phyloP scores from a whole-genome alignment of 441 rosid species.

The Gossypium gossypioides region DNA sequence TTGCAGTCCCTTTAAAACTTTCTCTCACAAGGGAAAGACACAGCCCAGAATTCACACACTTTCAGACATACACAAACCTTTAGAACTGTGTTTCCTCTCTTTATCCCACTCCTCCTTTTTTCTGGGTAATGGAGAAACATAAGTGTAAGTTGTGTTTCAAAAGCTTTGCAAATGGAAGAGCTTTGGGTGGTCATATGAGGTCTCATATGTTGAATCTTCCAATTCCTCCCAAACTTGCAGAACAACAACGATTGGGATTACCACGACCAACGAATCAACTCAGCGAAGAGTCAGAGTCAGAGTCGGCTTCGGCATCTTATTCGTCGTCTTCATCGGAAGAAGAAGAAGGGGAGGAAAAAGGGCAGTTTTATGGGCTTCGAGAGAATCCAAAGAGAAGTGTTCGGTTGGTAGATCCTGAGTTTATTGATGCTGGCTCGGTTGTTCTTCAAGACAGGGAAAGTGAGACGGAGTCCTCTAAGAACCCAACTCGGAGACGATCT shows the following conservation, averaged over 20 bases:
- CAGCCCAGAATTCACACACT: conserved; percentile 14
- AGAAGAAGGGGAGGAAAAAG: conserved; percentile 22
- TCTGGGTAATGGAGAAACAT: conserved; percentile 50
- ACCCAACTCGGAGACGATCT: conserved; percentile 59
- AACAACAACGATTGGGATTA: conserved; percentile 6
- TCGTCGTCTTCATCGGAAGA: conserved; percentile 20
- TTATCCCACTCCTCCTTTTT: background rate
- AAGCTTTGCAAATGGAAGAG: conserved; percentile 61
- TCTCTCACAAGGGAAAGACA: conserved; percentile 13
- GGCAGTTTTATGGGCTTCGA: conserved; percentile 32
- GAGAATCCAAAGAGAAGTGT: conserved; percentile 58
- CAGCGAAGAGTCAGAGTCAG: conserved; percentile 29
- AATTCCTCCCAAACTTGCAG: conserved; percentile 23
- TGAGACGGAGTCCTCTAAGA: conserved; percentile 80
- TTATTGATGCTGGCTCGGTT: conserved; percentile 43
- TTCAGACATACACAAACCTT: background rate
- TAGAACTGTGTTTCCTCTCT: background rate
- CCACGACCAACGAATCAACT: conserved; percentile 22
- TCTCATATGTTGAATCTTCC: conserved; percentile 64
- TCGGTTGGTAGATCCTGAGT: conserved; percentile 59
- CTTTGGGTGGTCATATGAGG: conserved; percentile 85
- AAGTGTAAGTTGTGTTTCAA: conserved; percentile 60
- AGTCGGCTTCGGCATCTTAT: conserved; percentile 23
- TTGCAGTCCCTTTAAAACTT: conserved; percentile 19
- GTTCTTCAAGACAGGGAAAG: conserved; percentile 65